Evolutionary conservation across 257 asterid genomes (phyloP).

Genomic region (Scutellaria barbata): DNA sequence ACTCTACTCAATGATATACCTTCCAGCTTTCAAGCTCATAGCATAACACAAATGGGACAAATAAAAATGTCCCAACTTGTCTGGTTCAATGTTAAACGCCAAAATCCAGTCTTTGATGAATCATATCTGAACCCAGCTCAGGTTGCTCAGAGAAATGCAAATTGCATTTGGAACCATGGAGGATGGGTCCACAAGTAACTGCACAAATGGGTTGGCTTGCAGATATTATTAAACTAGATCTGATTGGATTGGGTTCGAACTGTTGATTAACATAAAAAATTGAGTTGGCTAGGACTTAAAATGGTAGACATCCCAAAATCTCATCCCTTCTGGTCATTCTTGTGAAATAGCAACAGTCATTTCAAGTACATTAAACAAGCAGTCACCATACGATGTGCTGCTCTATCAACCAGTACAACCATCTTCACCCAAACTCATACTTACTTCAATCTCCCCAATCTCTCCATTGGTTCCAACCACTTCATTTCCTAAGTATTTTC

Average conservation of each 20-base stretch:
- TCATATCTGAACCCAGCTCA: background rate
- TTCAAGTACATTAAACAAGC: background rate
- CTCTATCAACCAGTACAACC: background rate
- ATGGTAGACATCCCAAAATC: background rate
- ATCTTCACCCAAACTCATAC: background rate
- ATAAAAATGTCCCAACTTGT: background rate
- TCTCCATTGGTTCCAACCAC: background rate
- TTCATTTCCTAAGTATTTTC: background rate
- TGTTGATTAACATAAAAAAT: background rate
- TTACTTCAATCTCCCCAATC: conserved; percentile 5
- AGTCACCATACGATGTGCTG: background rate
- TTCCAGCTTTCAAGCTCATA: conserved; percentile 15
- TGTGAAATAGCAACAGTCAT: background rate
- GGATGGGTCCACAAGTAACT: background rate
- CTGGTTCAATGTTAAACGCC: conserved; percentile 13
- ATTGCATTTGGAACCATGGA: background rate
- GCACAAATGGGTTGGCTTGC: background rate
- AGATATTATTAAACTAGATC: background rate
- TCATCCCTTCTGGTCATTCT: background rate
- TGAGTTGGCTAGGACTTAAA: background rate
- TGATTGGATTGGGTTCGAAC: background rate
- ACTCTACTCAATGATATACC: background rate
- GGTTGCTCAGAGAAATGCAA: background rate
- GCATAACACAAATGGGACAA: background rate
- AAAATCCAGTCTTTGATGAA: background rate